Percentiles rank a stretch among this genome's conserved stretches.
These are phyloP conservation scores for Apiospora aurea DNA, from an alignment of 2,329 filamentous ascomycete species.

Conservation along the genomic window DNA sequence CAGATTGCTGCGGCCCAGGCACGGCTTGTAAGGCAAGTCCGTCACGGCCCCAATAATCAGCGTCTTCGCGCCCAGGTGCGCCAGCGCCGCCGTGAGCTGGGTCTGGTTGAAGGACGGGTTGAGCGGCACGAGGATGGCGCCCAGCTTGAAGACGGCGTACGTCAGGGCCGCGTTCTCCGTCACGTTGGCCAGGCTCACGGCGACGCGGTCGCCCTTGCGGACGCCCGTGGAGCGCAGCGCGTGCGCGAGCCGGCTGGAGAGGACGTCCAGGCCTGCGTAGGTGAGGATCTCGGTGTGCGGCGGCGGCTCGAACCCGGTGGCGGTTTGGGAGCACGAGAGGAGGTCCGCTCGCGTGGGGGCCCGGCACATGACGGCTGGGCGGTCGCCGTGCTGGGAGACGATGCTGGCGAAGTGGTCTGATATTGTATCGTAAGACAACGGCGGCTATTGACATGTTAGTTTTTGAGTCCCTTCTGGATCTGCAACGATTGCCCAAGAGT, in stretches of 20 bases:
- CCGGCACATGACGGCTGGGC: slow-evolving; percentile 62
- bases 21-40: slow-evolving; percentile 74
- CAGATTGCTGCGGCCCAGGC: slow-evolving; percentile 60
- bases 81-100: slow-evolving; percentile 81
- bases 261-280: slow-evolving; percentile 76
- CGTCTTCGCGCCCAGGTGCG: slow-evolving; percentile 75
- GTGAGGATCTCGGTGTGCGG: slow-evolving; percentile 73
- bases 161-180: slow-evolving; percentile 84
- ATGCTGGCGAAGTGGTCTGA: slow-evolving; percentile 74
- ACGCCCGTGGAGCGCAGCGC: slow-evolving; percentile 76
- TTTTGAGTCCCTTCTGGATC: neutral
- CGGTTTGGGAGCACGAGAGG: neutral
- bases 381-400: slow-evolving; percentile 70
- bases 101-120: slow-evolving; percentile 86
- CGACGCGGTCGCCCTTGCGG: slow-evolving; percentile 82
- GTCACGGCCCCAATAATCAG: slow-evolving; percentile 89
- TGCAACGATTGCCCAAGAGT: too few relatives aligned
- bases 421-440: slow-evolving; percentile 72
- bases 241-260: slow-evolving; percentile 77
- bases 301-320: slow-evolving; percentile 39
- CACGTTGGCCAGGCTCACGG: slow-evolving; percentile 85
- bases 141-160: slow-evolving; percentile 92
- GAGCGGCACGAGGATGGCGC: slow-evolving; percentile 90
- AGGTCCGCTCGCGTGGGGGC: slow-evolving; percentile 44
- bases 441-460: slow-evolving; percentile 56